Evolutionary conservation across 192 early-diverging fungal species (phyloP).

Genomic region (Spinellus fusiger): DNA sequence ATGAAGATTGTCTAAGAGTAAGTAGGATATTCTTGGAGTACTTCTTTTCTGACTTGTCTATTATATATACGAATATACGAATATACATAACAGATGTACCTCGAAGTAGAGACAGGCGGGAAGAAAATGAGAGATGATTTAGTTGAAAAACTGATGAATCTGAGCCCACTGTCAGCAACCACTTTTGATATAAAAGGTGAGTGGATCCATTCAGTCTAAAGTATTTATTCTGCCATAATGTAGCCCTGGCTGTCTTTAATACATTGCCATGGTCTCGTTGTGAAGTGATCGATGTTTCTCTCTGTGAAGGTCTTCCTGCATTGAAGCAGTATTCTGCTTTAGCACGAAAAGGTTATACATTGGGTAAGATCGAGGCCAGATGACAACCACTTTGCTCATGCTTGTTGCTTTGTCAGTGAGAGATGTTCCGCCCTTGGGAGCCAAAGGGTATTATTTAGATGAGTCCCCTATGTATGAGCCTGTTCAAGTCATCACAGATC

Average conservation of each 20-base stretch:
- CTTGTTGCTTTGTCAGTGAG: neutral
- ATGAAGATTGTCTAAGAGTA: conserved; percentile 68
- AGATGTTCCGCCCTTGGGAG: conserved; percentile 6
- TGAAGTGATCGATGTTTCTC: conserved; percentile 62
- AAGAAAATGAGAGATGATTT: conserved; percentile 35
- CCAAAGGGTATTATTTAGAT: conserved; percentile 9
- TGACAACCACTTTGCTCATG: neutral
- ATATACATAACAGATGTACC: conserved; percentile 41
- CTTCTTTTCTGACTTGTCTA: too few species aligned
- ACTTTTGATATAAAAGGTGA: neutral
- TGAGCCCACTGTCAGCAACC: conserved; percentile 21
- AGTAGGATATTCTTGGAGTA: conserved; percentile 17
- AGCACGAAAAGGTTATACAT: conserved; percentile 34
- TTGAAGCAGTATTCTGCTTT: conserved; percentile 43
- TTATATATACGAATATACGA: too few species aligned
- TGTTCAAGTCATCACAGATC: conserved; percentile 31
- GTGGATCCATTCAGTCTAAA: neutral
- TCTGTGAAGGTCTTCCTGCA: conserved; percentile 25
- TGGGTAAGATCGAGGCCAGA: too few species aligned
- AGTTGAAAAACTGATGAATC: conserved; percentile 38
- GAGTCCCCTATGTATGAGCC: conserved; percentile 6
- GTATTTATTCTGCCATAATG: neutral
- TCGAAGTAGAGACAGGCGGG: conserved; percentile 24
- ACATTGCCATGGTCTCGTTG: conserved; percentile 63
- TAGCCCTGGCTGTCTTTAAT: conserved; percentile 53